phyloP scores from a whole-genome alignment of 2,329 filamentous ascomycete genomes.

The Arthroderma uncinatum region DNA sequence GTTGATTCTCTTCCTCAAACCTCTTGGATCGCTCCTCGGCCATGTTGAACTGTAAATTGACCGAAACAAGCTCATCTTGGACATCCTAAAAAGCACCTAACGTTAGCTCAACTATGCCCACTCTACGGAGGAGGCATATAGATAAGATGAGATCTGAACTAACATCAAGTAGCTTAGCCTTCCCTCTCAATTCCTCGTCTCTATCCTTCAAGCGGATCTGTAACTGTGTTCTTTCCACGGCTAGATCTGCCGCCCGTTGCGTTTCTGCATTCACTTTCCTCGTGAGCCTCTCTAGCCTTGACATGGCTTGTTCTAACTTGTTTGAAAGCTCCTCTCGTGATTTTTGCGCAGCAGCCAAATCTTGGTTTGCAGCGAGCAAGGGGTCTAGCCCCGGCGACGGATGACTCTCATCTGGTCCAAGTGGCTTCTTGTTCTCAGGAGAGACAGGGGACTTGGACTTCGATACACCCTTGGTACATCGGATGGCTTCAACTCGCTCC shows the following conservation, averaged over 20 bases:
- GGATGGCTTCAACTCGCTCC: background rate
- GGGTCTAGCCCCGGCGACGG: conserved; percentile 16
- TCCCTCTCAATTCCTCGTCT: conserved; percentile 74
- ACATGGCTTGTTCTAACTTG: conserved; percentile 50
- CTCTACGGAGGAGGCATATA: background rate
- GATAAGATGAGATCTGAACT: conserved; percentile 14
- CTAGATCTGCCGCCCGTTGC: conserved; percentile 50
- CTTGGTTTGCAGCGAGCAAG: conserved; percentile 41
- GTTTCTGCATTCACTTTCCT: conserved; percentile 49
- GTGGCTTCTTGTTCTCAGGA: background rate
- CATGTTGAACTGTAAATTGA: conserved; percentile 81
- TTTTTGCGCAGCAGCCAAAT: conserved; percentile 66
- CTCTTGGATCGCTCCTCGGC: conserved; percentile 64
- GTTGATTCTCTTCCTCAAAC: conserved; percentile 71
- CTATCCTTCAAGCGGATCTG: conserved; percentile 61
- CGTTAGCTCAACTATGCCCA: background rate
- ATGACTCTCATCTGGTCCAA: conserved; percentile 13
- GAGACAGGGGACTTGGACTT: background rate
- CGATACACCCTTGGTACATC: background rate
- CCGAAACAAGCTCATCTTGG: conserved; percentile 81
- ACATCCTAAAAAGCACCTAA: conserved; percentile 46
- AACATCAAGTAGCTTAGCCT: conserved; percentile 71
- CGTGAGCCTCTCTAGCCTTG: conserved; percentile 55
- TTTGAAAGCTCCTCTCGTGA: conserved; percentile 58
- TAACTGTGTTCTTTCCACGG: conserved; percentile 51